phyloP scores from a whole-genome alignment of 2,329 filamentous ascomycete species.

The Macrophomina phaseolina region DNA sequence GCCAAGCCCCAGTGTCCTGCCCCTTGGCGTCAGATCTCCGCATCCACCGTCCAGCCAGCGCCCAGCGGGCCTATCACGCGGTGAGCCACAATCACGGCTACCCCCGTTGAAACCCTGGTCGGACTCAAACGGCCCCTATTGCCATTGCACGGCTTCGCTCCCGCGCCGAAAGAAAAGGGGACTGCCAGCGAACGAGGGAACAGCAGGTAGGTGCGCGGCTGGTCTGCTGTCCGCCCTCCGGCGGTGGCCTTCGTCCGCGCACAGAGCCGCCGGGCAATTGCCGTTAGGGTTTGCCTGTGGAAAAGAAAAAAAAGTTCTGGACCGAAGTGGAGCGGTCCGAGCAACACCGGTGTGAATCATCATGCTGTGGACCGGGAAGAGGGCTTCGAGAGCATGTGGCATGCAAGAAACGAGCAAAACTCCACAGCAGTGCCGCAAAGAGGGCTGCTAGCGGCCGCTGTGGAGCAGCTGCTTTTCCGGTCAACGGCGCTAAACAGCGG shows the following conservation, averaged over 20 bases:
- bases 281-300: background rate
- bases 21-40: conserved; percentile 26
- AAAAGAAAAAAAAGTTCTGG: conserved; percentile 11
- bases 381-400: conserved; percentile 19
- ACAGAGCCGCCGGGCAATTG: background rate
- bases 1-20: conserved; percentile 15
- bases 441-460: conserved; percentile 24
- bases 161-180: background rate
- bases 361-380: conserved; percentile 8
- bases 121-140: conserved; percentile 14
- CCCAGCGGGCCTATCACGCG: conserved; percentile 20
- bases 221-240: conserved; percentile 13
- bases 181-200: background rate
- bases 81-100: conserved; percentile 25
- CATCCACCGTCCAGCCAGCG: conserved; percentile 22
- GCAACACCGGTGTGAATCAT: conserved; percentile 23
- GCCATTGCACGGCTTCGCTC: background rate
- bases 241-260: background rate
- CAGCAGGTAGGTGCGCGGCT: conserved; percentile 2
- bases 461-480: conserved; percentile 13
- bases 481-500: conserved; percentile 16
- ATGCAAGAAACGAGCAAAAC: conserved; percentile 24
- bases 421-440: conserved; percentile 12
- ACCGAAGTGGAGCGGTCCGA: conserved; percentile 14
- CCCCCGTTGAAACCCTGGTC: conserved; percentile 14